Evolutionary conservation across 1,139 yeast genomes (phyloP), one percentile per base, ranked within the genome.

Genomic region (Yamadazyma sp.): DNA sequence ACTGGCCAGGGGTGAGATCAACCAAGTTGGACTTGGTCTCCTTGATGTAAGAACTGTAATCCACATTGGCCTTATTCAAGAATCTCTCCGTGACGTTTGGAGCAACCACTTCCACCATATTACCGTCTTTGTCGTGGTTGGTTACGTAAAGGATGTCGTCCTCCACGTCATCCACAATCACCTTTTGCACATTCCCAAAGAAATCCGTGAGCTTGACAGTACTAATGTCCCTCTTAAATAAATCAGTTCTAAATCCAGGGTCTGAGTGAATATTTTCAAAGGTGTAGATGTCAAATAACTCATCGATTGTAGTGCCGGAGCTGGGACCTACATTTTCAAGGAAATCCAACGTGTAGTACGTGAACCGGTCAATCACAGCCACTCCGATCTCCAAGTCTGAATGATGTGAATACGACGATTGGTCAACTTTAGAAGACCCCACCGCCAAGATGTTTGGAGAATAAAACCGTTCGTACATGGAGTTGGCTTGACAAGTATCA

Each of bases 401-500:
- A 59, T 89, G 96, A 56, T 92, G 97, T 2, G 97, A 89, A 57
- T 90, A 92, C 1, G 96, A 87, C 37, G 92, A 83, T 61, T 94
- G 97, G 40, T 86, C 96, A 9, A 88, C 49, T 49, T 75, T 84
- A n/a, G 95, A 85, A 1, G 97, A 88, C 0, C 98, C 99, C 32
- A 92, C 95, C 0, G 97, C 89, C 41, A 92, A 67, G 34, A 92
- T 80, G 57, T 92, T 90, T 28, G 98, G 98, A 8, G 96, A 86
- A 57, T 89, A 89, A 57, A 90, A 83, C 56, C 86, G 78, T 41
- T 94, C 84, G 62, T 86, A 92, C 98, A 92, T 92, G 14, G 98
- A 88, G 62, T 92, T 92, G 22, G 98, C 98, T 65, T 92, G 98
- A 59, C 99, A 92, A 0, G 99, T 92, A 60, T 92, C 99, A 48